phyloP scores from a whole-genome alignment of 148 eudicot genomes.

The Suaeda aralocaspica region DNA sequence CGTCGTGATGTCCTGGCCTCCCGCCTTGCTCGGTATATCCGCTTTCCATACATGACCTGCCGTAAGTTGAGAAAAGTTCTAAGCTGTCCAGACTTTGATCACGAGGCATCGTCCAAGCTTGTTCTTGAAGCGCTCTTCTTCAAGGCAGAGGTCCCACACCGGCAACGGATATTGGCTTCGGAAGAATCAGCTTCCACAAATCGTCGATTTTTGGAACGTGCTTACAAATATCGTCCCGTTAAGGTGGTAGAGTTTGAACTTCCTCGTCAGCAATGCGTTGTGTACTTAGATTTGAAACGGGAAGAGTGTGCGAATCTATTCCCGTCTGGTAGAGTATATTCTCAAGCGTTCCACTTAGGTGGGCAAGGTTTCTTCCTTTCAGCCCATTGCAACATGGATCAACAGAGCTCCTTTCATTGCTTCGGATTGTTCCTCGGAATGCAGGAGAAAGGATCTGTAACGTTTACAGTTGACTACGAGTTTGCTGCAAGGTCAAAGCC shows the following conservation, averaged over 20 bases:
- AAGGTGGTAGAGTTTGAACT: conserved; percentile 83
- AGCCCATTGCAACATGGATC: conserved; percentile 94
- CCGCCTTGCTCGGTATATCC: conserved; percentile 65
- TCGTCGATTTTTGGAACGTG: conserved; percentile 61
- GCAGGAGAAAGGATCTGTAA: conserved; percentile 91
- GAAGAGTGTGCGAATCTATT: conserved; percentile 70
- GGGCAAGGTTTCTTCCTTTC: conserved; percentile 93
- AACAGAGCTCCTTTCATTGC: conserved; percentile 79
- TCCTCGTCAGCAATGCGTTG: conserved; percentile 82
- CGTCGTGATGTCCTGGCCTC: conserved; percentile 69
- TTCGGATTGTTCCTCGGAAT: conserved; percentile 85
- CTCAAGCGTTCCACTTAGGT: conserved; percentile 92
- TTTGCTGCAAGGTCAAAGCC: conserved; percentile 85
- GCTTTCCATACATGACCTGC: conserved; percentile 84
- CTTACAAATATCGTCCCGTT: conserved; percentile 85
- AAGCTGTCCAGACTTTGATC: conserved; percentile 82
- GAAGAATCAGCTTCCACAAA: conserved; percentile 52
- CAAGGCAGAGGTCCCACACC: conserved; percentile 85
- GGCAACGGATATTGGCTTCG: conserved; percentile 57
- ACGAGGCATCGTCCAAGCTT: conserved; percentile 70
- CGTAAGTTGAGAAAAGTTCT: conserved; percentile 77
- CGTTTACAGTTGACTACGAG: conserved; percentile 81
- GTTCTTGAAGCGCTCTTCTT: conserved; percentile 87
- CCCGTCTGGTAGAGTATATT: conserved; percentile 78
- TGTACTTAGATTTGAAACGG: conserved; percentile 75